phyloP scores from a whole-genome alignment of 202 grass and related monocot genomes.

The Brachypodium distachyon region DNA sequence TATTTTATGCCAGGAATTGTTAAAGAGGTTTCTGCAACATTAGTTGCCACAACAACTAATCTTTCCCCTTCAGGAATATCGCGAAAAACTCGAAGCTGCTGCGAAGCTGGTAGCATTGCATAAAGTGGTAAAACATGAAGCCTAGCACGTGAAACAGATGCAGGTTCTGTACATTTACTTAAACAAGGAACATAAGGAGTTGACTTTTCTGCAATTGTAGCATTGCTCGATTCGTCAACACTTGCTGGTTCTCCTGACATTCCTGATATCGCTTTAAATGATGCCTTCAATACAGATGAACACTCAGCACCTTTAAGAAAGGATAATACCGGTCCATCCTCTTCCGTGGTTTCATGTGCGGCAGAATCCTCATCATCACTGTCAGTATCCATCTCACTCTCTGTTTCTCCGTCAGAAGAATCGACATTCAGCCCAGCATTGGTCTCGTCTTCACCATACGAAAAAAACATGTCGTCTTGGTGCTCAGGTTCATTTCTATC shows the following conservation, averaged over 20 bases:
- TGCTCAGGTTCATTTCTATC: slow-evolving; percentile 42
- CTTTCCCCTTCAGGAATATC: slow-evolving; percentile 69
- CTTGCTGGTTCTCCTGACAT: slow-evolving; percentile 16
- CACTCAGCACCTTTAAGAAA: slow-evolving; percentile 49
- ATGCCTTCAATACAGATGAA: slow-evolving; percentile 62
- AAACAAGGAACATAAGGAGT: slow-evolving; percentile 11
- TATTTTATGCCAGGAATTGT: slow-evolving; percentile 95
- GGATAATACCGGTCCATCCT: slow-evolving; percentile 47
- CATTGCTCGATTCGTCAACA: slow-evolving; percentile 21
- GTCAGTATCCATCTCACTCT: slow-evolving; percentile 48
- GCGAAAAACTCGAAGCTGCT: slow-evolving; percentile 79
- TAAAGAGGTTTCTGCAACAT: slow-evolving; percentile 97
- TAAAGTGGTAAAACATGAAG: slow-evolving; percentile 81
- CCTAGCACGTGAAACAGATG: slow-evolving; percentile 16
- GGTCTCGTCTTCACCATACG: slow-evolving; percentile 45
- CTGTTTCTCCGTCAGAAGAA: slow-evolving; percentile 58
- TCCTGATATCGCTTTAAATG: slow-evolving; percentile 68
- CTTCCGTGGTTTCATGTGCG: slow-evolving; percentile 30
- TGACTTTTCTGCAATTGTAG: slow-evolving; percentile 20
- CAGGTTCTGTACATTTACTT: slow-evolving; percentile 20
- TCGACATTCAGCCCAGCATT: slow-evolving; percentile 37
- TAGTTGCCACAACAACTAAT: slow-evolving; percentile 93
- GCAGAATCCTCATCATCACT: slow-evolving; percentile 45
- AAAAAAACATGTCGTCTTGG: slow-evolving; percentile 51
- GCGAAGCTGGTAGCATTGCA: slow-evolving; percentile 89